Evolutionary conservation across 2,329 filamentous ascomycete species (phyloP), one percentile per base, ranked within the genome.

Genomic region (Ceratocystis papillata): DNA sequence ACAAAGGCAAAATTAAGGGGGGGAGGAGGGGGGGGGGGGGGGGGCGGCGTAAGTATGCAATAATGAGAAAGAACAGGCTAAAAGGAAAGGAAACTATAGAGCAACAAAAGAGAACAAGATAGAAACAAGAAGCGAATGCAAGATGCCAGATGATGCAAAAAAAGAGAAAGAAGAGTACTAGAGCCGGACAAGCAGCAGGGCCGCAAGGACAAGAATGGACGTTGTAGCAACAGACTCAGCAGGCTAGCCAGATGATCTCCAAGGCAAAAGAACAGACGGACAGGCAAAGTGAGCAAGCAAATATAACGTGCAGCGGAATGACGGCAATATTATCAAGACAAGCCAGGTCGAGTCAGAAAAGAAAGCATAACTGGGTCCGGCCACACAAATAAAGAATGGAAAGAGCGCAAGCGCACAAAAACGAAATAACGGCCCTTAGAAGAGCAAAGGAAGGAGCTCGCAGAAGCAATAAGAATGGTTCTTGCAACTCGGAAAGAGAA

Each of bases 71-170:
- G 10, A 28, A 62, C 28, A 41, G 20, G 17, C 7, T 7, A 8
- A n/a, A 15, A 48, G 7, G 3, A 48, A 45, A 5, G 22, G 22
- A 33, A 20, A 46, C n/a, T 55, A 63, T 17, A 64, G n/a, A 22
- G 28, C 60, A 60, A 68, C 12, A 64, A 44, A 41, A 65, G 37
- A 68, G 62, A 65, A 30, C 15, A 60, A 60, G 64, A 66, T 67
- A 46, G 50, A 55, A 59, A 63, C 44, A 48, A 64, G 28, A 66
- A 65, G 55, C 30, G 46, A 67, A 69, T 59, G 53, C 53, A 59
- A 20, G 53, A 59, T 59, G 53, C 53, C 28, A n/a, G 28, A 59
- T 59, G 53, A 59, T 57, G 53, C 53, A 28, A 10, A 20, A 20
- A 30, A 33, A 15, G 53, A 33, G n/a, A 5, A 37, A 30, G 33